phyloP scores from a whole-genome alignment of 495 filamentous ascomycete genomes.

The Penicillium desertorum region DNA sequence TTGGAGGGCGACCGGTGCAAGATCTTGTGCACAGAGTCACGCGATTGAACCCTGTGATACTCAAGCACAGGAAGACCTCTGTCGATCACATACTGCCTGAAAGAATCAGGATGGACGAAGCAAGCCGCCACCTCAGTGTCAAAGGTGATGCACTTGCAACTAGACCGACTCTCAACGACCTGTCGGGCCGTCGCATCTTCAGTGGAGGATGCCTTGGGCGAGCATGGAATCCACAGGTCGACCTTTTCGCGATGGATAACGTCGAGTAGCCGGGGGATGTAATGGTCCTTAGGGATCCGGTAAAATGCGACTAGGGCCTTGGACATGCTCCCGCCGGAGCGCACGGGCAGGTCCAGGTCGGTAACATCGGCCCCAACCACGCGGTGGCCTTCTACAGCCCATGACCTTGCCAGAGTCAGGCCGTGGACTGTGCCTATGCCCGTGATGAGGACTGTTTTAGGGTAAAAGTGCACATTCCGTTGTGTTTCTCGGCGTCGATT shows the following conservation, averaged over 20 bases:
- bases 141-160: constrained; percentile 62
- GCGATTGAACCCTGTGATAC: constrained; percentile 55
- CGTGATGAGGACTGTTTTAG: constrained; percentile 67
- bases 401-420: constrained; percentile 63
- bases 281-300: constrained; percentile 47
- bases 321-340: constrained; percentile 44
- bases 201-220: constrained; percentile 55
- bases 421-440: constrained; percentile 71
- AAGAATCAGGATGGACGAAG: constrained; percentile 59
- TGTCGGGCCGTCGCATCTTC: constrained; percentile 66
- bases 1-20: constrained; percentile 51
- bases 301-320: constrained; percentile 52
- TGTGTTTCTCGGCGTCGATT: constrained; percentile 30
- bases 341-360: constrained; percentile 50
- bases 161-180: constrained; percentile 55
- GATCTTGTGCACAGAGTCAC: constrained; percentile 56
- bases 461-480: constrained; percentile 43
- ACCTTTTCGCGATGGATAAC: constrained; percentile 61
- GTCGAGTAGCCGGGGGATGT: constrained; percentile 51
- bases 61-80: constrained; percentile 59
- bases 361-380: constrained; percentile 73
- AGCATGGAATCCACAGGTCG: constrained; percentile 74
- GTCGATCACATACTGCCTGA: constrained; percentile 52
- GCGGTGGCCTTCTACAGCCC: constrained; percentile 63
- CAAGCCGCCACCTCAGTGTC: constrained; percentile 45